Evolutionary conservation across 2,329 filamentous ascomycete species (phyloP), one percentile per base, ranked within the genome.

Genomic region (Beauveria sp.): DNA sequence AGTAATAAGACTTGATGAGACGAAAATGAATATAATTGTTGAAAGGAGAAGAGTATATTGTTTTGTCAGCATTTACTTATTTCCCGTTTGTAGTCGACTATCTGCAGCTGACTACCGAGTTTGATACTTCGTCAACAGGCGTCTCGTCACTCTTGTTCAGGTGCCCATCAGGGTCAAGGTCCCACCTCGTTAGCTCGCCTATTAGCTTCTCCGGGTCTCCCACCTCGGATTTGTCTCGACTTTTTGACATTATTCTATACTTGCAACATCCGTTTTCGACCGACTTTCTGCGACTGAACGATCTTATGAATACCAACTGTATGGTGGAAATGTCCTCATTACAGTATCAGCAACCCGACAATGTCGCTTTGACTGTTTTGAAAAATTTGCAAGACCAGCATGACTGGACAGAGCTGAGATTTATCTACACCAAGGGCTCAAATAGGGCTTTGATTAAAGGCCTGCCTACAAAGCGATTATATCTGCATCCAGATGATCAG

Each of bases 401-500:
- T 72, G 82, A 87, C 70, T 95, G 90, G 90, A 83, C 82, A 24
- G 72, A 79, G 24, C 74, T 93, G 51, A 73, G 79, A 54, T 69
- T 85, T 22, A 80, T 87, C 72, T 79, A 73, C 75, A 68, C 62
- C 74, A 66, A 66, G n/a, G 70, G 69, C 51, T 68, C 70, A 10
- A 76, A 81, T 1, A 82, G 89, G 22, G 85, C 86, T 6, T 72
- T 93, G 58, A 79, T 95, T 61, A 87, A 85, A 24, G 90, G 90
- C 28, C 75, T 93, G 3, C 89, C 90, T 1, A 89, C 90, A 0
- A 81, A 83, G 50, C 83, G 87, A 51, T 79, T 92, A 47, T 93
- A 95, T 73, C 79, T 90, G 57, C 89, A 95, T 69, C 90, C 90
- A 1, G 90, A 95, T 71, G 90, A 93, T 74, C 90, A 93, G 74